Percentiles rank a stretch among this genome's conserved stretches.
Conservation (phyloP, 164 flowering plant genomes). For the Amborella trichopoda region DNA sequence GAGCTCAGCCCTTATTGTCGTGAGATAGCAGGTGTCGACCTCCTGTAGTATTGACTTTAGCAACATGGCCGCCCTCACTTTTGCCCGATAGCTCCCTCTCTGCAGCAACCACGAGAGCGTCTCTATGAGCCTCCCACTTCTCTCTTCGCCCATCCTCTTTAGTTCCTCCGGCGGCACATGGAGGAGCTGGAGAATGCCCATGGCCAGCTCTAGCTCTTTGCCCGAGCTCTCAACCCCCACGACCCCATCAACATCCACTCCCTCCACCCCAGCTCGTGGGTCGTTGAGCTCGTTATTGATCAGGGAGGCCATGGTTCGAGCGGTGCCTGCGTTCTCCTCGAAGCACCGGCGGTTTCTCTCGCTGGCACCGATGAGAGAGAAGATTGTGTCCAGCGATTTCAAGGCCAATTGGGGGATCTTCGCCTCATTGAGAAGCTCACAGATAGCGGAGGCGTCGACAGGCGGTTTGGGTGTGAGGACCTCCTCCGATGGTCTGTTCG, state of each 20-base stretch:
- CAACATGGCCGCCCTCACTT: constrained; percentile 20
- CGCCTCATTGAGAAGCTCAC: constrained; percentile 23
- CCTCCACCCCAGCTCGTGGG: constrained; percentile 1
- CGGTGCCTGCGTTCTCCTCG: constrained; percentile 38
- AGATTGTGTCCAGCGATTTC: constrained; percentile 17
- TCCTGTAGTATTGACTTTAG: constrained; percentile 24
- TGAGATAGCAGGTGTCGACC: constrained; percentile 11
- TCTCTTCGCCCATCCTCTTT: constrained; percentile 1
- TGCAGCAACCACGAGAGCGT: constrained; percentile 31
- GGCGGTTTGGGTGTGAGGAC: constrained; percentile 43
- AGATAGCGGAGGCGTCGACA: constrained; percentile 17
- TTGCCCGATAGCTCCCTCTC: background rate
- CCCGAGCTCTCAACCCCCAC: constrained; percentile 23
- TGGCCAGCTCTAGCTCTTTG: no score
- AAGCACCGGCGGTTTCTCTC: constrained; percentile 26
- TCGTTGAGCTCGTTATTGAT: constrained; percentile 11
- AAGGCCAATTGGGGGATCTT: constrained; percentile 10
- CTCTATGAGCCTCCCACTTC: constrained; percentile 16
- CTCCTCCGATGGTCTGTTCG: constrained; percentile 25
- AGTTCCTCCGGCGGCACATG: constrained; percentile 7
- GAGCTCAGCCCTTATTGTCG: constrained; percentile 26
- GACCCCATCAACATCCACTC: background rate
- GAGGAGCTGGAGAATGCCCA: constrained; percentile 20
- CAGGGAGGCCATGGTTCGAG: constrained; percentile 16
- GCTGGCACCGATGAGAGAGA: constrained; percentile 17